Conservation (phyloP, 1,139 yeast species). For the Sugiyamaella xylanicola region DNA sequence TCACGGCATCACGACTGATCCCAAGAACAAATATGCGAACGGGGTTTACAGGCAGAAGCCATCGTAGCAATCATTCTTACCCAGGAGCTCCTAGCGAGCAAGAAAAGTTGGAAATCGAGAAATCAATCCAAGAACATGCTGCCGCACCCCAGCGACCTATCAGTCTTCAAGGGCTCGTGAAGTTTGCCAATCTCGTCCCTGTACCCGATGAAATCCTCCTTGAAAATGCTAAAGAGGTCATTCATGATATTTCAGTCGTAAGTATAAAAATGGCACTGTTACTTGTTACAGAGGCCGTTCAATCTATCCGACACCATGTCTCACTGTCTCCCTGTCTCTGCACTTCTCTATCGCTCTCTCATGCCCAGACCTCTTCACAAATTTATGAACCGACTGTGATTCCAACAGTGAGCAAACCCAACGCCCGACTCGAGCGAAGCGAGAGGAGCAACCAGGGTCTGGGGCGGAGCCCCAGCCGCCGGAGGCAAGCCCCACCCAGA, state of each 20-base stretch:
- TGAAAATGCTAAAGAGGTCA: slow-evolving; percentile 46
- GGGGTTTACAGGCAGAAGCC: neutral
- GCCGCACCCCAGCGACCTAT: slow-evolving; percentile 19
- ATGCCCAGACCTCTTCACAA: too few species aligned
- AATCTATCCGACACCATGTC: too few species aligned
- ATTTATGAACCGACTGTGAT: too few species aligned
- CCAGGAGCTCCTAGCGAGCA: slow-evolving; percentile 15
- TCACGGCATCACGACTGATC: too few species aligned
- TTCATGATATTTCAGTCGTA: slow-evolving; percentile 49
- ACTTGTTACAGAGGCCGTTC: too few species aligned
- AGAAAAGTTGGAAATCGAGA: slow-evolving; percentile 25
- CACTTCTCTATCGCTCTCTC: too few species aligned
- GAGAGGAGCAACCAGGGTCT: slow-evolving; percentile 1
- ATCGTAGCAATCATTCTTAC: slow-evolving; percentile 2
- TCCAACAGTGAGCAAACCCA: too few species aligned
- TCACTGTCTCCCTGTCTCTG: too few species aligned
- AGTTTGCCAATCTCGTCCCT: slow-evolving; percentile 32
- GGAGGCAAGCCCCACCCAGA: neutral
- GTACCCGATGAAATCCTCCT: slow-evolving; percentile 39
- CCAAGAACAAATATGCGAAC: too few species aligned
- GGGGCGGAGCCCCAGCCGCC: slow-evolving; percentile 2
- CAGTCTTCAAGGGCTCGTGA: slow-evolving; percentile 34
- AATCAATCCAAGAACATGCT: slow-evolving; percentile 22
- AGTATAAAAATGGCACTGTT: too few species aligned
- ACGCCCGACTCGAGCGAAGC: neutral